phyloP scores from a whole-genome alignment of 176 grass and related monocot genomes.

The Musa acuminata region DNA sequence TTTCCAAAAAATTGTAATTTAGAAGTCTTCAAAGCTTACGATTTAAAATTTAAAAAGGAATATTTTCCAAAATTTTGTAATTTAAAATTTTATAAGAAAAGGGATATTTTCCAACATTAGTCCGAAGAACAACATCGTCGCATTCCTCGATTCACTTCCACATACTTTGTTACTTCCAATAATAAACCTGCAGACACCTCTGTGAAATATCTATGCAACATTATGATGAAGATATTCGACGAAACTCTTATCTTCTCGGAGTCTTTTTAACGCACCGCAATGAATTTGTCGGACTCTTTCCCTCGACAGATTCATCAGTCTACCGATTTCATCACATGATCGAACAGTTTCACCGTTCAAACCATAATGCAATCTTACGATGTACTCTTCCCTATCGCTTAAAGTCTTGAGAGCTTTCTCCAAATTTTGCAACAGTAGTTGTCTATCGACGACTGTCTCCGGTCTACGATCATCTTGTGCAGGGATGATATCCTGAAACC shows the following conservation, averaged over 20 bases:
- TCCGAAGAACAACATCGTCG: too few species aligned
- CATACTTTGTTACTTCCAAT: too few species aligned
- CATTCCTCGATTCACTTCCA: too few species aligned
- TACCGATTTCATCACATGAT: conserved; percentile 34
- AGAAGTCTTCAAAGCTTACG: too few species aligned
- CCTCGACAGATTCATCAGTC: conserved; percentile 20
- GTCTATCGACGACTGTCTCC: conserved; percentile 9
- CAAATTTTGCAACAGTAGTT: conserved; percentile 16
- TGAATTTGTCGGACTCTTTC: conserved; percentile 26
- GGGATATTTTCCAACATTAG: too few species aligned
- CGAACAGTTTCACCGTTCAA: conserved; percentile 21
- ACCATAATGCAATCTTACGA: conserved; percentile 28
- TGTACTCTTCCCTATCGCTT: conserved; percentile 20
- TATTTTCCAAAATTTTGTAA: too few species aligned
- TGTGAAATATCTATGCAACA: conserved; percentile 5
- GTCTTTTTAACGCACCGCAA: conserved; percentile 13
- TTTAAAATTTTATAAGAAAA: too few species aligned
- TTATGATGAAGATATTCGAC: conserved; percentile 15
- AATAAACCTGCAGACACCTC: background rate
- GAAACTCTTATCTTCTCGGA: conserved; percentile 25
- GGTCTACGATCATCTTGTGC: conserved; percentile 16
- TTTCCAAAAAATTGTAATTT: too few species aligned
- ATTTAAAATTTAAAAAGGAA: too few species aligned
- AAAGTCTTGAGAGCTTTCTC: conserved; percentile 23
- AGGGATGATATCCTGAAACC: conserved; percentile 25